A percentile compares a stretch with the other conserved stretches of the same genome.
Conservation (phyloP, 805 yeast species). For the Ogataea nitratoaversa region DNA sequence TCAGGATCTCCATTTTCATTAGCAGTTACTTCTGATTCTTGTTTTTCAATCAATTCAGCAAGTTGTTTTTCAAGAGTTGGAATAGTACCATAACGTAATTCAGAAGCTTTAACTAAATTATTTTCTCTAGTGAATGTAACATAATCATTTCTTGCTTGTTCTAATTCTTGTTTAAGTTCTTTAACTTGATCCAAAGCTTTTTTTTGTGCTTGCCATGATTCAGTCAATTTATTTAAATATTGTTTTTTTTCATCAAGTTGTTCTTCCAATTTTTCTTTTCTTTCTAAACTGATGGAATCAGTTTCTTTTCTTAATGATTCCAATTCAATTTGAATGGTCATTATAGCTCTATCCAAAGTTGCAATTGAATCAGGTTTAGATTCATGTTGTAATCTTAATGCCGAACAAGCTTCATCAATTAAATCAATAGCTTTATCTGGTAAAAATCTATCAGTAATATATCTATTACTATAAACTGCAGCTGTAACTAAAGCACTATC, state of each 20-base stretch:
- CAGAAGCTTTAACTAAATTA: conserved; percentile 84
- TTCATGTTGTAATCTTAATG: conserved; percentile 89
- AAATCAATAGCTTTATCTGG: conserved; percentile 97
- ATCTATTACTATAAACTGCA: conserved; percentile 83
- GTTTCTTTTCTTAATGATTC: conserved; percentile 93
- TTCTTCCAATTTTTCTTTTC: conserved; percentile 68
- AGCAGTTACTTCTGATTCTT: conserved; percentile 23
- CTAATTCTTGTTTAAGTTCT: conserved; percentile 74
- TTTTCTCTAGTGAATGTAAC: conserved; percentile 82
- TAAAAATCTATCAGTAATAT: conserved; percentile 82
- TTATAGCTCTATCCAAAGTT: conserved; percentile 78
- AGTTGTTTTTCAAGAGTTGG: conserved; percentile 72
- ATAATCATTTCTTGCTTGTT: conserved; percentile 76
- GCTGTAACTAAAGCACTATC: conserved; percentile 94
- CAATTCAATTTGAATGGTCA: conserved; percentile 92
- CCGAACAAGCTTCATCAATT: conserved; percentile 97
- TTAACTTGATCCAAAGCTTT: conserved; percentile 72
- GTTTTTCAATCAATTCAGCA: conserved; percentile 35
- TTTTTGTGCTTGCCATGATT: conserved; percentile 84
- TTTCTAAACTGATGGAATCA: conserved; percentile 75
- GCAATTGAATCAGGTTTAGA: conserved; percentile 95
- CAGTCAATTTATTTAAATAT: conserved; percentile 69
- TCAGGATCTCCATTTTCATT: conserved; percentile 30
- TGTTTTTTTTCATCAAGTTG: conserved; percentile 58
- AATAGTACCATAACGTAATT: conserved; percentile 79